Conservation (phyloP, 306 rosid species). For the Nissolia schottii region DNA sequence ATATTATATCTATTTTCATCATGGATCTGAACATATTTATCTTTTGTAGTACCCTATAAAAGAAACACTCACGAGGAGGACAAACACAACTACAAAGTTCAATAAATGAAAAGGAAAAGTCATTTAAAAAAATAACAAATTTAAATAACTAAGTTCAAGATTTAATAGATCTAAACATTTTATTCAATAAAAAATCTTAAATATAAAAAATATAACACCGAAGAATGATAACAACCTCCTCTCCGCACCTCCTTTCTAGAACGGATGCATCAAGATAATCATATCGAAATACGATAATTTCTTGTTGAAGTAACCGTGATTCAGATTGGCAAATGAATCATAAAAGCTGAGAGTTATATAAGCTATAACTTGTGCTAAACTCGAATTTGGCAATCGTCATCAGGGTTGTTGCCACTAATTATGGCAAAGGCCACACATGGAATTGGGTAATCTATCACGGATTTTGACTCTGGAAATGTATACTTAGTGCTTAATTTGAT, state of each 20-base stretch:
- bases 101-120: no score
- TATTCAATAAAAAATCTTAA: no score
- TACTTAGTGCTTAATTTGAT: not conserved
- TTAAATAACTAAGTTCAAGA: no score
- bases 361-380: not conserved
- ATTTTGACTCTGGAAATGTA: not conserved
- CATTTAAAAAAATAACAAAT: no score
- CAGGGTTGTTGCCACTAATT: not conserved
- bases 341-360: not conserved
- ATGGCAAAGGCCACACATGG: not conserved
- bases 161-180: no score
- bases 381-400: not conserved
- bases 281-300: not conserved
- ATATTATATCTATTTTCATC: no score
- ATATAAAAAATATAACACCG: no score
- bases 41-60: no score
- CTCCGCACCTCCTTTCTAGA: not conserved
- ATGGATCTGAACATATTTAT: no score
- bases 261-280: not conserved
- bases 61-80: no score
- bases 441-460: not conserved
- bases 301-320: slow-evolving; percentile 6
- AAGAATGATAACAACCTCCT: no score
- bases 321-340: not conserved
- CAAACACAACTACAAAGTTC: no score